phyloP scores from a whole-genome alignment of 306 rosid species.

The Lathyrus tuberosus region DNA sequence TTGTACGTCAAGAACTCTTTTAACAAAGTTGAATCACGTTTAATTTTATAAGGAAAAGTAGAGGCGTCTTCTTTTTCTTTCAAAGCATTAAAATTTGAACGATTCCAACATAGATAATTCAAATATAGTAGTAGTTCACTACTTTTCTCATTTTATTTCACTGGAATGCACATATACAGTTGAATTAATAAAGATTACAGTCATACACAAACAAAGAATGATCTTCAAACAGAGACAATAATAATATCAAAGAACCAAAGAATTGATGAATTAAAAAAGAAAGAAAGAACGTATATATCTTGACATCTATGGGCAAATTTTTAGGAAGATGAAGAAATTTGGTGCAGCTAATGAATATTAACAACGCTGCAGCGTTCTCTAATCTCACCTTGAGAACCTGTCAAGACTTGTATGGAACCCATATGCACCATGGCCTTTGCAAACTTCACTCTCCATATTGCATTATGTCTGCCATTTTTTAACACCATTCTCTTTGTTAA shows the following conservation, averaged over 20 bases:
- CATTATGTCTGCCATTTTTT: slow-evolving; percentile 36
- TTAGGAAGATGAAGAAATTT: not conserved
- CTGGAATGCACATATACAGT: not conserved
- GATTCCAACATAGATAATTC: no score
- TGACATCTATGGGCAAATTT: not conserved
- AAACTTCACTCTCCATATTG: slow-evolving; percentile 41
- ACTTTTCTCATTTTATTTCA: not conserved
- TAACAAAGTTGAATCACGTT: not conserved
- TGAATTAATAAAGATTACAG: slow-evolving; percentile 2
- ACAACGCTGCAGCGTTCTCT: slow-evolving; percentile 36
- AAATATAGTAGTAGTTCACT: not conserved
- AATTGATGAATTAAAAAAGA: not conserved
- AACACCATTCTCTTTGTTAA: slow-evolving; percentile 40
- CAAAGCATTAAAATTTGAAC: no score
- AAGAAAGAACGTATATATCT: no score
- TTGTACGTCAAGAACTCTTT: no score
- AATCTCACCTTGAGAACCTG: slow-evolving; percentile 44
- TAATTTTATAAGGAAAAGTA: no score
- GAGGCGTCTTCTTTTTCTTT: not conserved
- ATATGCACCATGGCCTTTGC: slow-evolving; percentile 51
- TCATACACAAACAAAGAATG: slow-evolving; percentile 5
- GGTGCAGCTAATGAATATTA: slow-evolving; percentile 12
- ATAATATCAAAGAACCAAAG: not conserved
- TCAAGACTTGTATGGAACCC: slow-evolving; percentile 49
- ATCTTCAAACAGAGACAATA: not conserved